Evolutionary conservation across 768 basidiomycete species (phyloP).

Genomic region (Arthromyces matolae): DNA sequence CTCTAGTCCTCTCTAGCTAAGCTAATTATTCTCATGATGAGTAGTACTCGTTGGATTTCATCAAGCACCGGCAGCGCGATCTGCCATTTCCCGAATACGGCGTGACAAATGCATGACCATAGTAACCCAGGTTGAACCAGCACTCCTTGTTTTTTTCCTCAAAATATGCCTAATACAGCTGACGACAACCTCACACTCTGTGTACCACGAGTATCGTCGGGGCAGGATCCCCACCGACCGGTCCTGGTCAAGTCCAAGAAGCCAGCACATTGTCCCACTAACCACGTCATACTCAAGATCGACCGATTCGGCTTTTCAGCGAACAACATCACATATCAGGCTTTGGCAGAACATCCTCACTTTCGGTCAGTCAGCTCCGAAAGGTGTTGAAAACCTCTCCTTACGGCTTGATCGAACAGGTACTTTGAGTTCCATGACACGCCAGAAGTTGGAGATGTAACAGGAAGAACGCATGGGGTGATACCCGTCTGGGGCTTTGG

Average conservation of each 20-base stretch:
- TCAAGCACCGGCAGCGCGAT: no score
- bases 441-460: constrained; percentile 37
- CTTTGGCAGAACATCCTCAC: constrained; percentile 46
- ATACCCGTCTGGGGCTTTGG: constrained; percentile 76
- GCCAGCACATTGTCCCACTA: constrained; percentile 27
- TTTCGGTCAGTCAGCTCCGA: constrained; percentile 47
- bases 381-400: not conserved
- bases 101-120: no score
- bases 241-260: constrained; percentile 20
- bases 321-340: constrained; percentile 71
- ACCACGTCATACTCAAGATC: constrained; percentile 53
- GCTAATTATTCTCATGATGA: no score
- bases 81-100: no score
- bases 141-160: no score
- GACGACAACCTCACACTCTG: constrained; percentile 27
- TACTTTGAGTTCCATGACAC: constrained; percentile 66
- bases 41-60: no score
- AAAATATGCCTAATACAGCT: no score
- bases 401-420: constrained; percentile 34
- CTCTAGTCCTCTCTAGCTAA: no score
- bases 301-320: constrained; percentile 71
- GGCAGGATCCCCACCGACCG: constrained; percentile 20
- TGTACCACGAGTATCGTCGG: constrained; percentile 28
- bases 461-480: constrained; percentile 52
- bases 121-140: no score